These are phyloP conservation scores for Wallacemonas sp. DNA, from an alignment of 208 protist species.

Conservation along the genomic window DNA sequence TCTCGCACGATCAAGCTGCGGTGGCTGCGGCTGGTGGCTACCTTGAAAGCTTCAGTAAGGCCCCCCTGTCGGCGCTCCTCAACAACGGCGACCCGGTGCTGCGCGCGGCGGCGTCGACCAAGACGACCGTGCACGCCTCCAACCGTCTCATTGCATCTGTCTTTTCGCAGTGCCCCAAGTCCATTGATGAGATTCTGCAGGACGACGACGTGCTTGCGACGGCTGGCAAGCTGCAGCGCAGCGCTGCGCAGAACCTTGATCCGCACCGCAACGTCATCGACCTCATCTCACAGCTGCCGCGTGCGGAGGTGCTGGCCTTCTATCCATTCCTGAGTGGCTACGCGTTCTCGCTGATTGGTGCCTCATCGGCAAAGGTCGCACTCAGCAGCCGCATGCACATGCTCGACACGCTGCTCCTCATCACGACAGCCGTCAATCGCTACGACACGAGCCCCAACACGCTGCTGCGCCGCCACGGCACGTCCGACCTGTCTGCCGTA, in stretches of 20 bases:
- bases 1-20: slow-evolving; percentile 65
- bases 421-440: slow-evolving; percentile 65
- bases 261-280: slow-evolving; percentile 53
- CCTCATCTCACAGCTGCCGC: slow-evolving; percentile 62
- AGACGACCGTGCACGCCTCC: slow-evolving; percentile 80
- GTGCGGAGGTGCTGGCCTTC: slow-evolving; percentile 84
- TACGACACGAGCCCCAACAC: slow-evolving; percentile 67
- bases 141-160: slow-evolving; percentile 64
- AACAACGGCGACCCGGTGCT: slow-evolving; percentile 74
- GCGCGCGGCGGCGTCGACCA: slow-evolving; percentile 53
- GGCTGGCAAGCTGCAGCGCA: slow-evolving; percentile 36
- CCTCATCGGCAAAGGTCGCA: slow-evolving; percentile 58
- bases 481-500: slow-evolving; percentile 27
- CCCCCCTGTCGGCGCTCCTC: slow-evolving; percentile 43
- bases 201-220: slow-evolving; percentile 54
- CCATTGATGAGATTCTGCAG: slow-evolving; percentile 42
- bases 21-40: slow-evolving; percentile 74
- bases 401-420: slow-evolving; percentile 65
- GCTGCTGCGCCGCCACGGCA: slow-evolving; percentile 50
- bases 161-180: slow-evolving; percentile 50
- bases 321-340: slow-evolving; percentile 82
- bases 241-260: slow-evolving; percentile 16
- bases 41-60: slow-evolving; percentile 72
- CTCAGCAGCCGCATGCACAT: slow-evolving; percentile 71
- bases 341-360: slow-evolving; percentile 76